Evolutionary conservation across 768 basidiomycete genomes (phyloP).

Genomic region (Exsudoporus frostii): DNA sequence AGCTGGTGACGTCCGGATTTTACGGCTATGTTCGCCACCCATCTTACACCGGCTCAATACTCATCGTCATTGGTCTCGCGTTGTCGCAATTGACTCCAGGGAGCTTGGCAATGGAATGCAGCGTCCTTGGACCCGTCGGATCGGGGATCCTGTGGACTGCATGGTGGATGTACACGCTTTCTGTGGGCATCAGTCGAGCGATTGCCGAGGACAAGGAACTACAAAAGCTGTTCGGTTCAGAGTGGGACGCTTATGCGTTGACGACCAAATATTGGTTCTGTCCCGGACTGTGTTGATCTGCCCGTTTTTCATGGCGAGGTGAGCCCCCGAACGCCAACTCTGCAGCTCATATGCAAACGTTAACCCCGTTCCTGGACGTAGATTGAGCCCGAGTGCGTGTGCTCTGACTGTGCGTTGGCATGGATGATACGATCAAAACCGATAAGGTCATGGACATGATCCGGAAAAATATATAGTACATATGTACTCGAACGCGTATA

Average conservation of each 20-base stretch:
- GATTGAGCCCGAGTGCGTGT: background rate
- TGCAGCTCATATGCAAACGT: background rate
- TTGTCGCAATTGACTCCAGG: slow-evolving; percentile 46
- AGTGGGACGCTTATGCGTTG: slow-evolving; percentile 48
- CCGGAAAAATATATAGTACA: background rate
- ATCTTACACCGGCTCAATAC: slow-evolving; percentile 51
- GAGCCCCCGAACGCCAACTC: background rate
- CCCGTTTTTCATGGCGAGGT: background rate
- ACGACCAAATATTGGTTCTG: slow-evolving; percentile 49
- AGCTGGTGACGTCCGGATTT: slow-evolving; percentile 47
- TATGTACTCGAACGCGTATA: background rate
- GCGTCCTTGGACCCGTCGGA: slow-evolving; percentile 27
- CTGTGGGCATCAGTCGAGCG: slow-evolving; percentile 47
- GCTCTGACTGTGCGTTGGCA: background rate
- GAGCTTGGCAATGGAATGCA: slow-evolving; percentile 45
- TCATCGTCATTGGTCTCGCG: slow-evolving; percentile 45
- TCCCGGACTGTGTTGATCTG: slow-evolving; percentile 40
- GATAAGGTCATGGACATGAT: no score
- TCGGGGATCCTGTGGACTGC: slow-evolving; percentile 34
- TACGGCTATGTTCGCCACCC: slow-evolving; percentile 56
- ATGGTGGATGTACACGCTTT: slow-evolving; percentile 52
- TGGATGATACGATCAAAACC: background rate
- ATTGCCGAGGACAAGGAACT: slow-evolving; percentile 52
- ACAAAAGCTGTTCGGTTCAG: slow-evolving; percentile 40
- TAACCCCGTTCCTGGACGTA: background rate